Base-by-base conservation (phyloP, 306 rosid genomes). In the Gastrolobium bilobum region DNA sequence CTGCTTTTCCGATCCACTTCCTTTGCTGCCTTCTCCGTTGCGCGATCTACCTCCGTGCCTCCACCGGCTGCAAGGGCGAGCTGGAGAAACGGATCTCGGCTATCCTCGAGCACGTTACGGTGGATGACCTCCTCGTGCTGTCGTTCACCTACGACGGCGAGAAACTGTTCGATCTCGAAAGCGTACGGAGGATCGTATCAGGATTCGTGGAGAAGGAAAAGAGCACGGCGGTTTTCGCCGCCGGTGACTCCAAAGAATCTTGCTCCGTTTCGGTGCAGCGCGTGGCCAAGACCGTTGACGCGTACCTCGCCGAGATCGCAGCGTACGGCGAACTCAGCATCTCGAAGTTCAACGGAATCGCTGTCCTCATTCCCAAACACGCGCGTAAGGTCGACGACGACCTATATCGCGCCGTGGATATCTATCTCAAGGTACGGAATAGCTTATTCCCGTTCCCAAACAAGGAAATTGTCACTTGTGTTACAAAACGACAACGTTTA, bases 61-160 rank as follows among this genome's bases (percentile, higher is more conserved):
- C 93, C 4, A 31, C 33, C 11, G 10, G 42, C 1, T 83, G 88
- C 81, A 89, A 80, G 72, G 75, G 13, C 76, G 91, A 91, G 77
- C 87, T 91, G n/a, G 97, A 93, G 91, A 89, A 87, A 80, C 74
- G 90, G 48, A 88, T 89, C 76, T 74, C 89, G 3, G 61, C 52
- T 11, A 79, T 84, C 0, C 70, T 93, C 7, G 94, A 91, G 65
- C 91, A 89, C 79, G 93, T 84, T 61, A 83, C 89, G 0, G 84
- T 79, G 10, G 97, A 91, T 44, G 88, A 93, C 70, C 78, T 93
- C n/a, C 79, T 91, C 44, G 88, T 89, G 7, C 7, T 87, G 58
- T 91, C 98, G 4, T 88, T 88, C 71, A 83, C 88, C 4, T 91
- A 88, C 87, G 91, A 88, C 73, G 97, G 96, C 11, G 96, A 91